A percentile compares a stretch with the other conserved stretches of the same genome.
These are phyloP conservation scores for Erysimum cheiri DNA, from an alignment of 441 rosid genomes.

Conservation along the genomic window DNA sequence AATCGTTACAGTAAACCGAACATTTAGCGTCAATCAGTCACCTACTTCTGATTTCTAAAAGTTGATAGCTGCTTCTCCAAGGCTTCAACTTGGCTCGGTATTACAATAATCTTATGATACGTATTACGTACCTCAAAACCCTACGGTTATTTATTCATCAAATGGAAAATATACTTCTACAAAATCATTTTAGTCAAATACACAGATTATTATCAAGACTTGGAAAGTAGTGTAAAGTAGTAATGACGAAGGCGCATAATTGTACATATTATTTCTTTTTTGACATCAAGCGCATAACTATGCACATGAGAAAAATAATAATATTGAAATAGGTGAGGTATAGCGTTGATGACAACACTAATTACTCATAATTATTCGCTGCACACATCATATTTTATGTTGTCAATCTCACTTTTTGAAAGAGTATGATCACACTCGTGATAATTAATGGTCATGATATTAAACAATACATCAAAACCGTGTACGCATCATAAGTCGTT, in stretches of 20 bases:
- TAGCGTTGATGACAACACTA: slow-evolving; percentile 6
- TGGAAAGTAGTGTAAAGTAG: background rate
- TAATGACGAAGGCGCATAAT: background rate
- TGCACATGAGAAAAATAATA: background rate
- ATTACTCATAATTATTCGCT: background rate
- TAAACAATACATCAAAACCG: slow-evolving; percentile 1
- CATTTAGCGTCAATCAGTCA: background rate
- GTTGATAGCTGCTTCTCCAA: background rate
- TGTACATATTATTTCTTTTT: background rate
- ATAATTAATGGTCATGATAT: background rate
- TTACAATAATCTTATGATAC: background rate
- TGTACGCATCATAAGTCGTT: background rate
- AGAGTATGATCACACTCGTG: slow-evolving; percentile 11
- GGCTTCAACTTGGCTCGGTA: background rate
- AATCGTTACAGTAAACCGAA: background rate
- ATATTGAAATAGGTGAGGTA: background rate
- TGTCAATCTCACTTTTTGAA: background rate
- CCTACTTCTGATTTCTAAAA: background rate
- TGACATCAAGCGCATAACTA: background rate
- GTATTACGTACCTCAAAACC: background rate
- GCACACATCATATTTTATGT: slow-evolving; percentile 1
- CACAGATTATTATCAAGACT: background rate
- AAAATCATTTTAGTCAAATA: background rate
- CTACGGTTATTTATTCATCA: background rate
- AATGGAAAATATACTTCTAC: background rate